Base-by-base conservation (phyloP, 192 early-diverging fungal species). In the Entomortierella beljakovae region DNA sequence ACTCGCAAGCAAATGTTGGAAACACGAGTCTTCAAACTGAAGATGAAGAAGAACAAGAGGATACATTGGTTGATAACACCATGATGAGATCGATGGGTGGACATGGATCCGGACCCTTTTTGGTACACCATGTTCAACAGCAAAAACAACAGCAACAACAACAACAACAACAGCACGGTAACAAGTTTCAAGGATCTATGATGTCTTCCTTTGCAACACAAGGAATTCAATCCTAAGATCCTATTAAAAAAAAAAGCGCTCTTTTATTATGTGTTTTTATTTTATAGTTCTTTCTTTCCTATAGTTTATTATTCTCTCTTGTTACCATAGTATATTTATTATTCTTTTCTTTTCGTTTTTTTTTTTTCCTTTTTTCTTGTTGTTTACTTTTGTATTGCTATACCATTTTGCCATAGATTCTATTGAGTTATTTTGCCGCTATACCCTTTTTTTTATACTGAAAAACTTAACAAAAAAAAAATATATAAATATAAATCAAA, bases 81-180 rank as follows among this genome's bases (percentile, higher is more conserved):
- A 72, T 72, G 61, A 37, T 72, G 56, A 54, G 56, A 51, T 64
- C 62, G n/a, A 72, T 72, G 62, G 51, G 59, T 25, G 68, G 55
- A 55, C 63, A 65, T 18, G 57, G 57, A 4, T 15, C 5, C 7
- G 9, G 25, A 1, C 59, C 6, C 16, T 61, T 61, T 22, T 7
- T 23, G 3, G 28, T 23, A 28, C 46, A 31, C 23, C 28, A 34
- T 33, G 38, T 3, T 2, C 63, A 53, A 37, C 64, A 67, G 20
- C 54, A 56, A 33, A 38, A 57, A 29, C 51, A 57, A 26, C 49
- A 56, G 42, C 64, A 48, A 20, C 40, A 68, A 31, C 34, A 51
- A 22, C 54, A 59, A 10, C 67, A 68, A 33, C 6, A n/a, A 9
- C 65, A 68, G 22, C 64, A 57, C 25, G 56, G 56, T 15, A 16